Base-by-base conservation (phyloP, 371 early-diverging fungal genomes). In the Fennellomyces sp. region DNA sequence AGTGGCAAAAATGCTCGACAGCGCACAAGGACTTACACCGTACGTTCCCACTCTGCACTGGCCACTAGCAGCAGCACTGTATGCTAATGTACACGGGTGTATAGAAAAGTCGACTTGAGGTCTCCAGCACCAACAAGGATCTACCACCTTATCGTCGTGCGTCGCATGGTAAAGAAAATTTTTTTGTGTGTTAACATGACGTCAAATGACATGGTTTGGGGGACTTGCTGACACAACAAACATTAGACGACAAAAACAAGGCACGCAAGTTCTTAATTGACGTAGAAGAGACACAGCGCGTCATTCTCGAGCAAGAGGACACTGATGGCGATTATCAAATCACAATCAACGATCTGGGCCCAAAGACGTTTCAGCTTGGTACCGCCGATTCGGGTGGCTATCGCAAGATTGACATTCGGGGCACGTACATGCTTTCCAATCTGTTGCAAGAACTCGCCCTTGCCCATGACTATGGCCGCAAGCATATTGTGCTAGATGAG, bases 341-440 rank as follows among this genome's bases (percentile, higher is more conserved):
- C 60, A 97, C 96, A 1, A 78, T 97, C 47, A 84, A 89, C 50
- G 97, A 97, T 71, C 58, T 74, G 4, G 97, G 97, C 0, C 97
- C 97, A 23, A 97, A 96, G 68, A 74, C 85, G 4, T 84, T 97
- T 57, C 76, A 79, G 5, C 82, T 97, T n/a, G 92, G 91, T 8
- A 93, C 96, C 0, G 90, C 91, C 5, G 87, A 85, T 61, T 90
- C 91, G 23, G 87, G 81, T 45, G 96, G 96, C 15, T 90, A 83
- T 79, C 79, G 84, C 53, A 91, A 91, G 56, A 88, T 88, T 58
- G 94, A 94, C 54, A 82, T 97, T 54, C 88, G 94, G 17, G 97
- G 96, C n/a, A 94, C 94, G 2, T 97, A 97, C 74, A 88, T 89
- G 88, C 73, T 97, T 53, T 91, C 94, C 21, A 95, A 94, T 64